phyloP scores from a whole-genome alignment of 495 filamentous ascomycete genomes.

The Penicillium pulvis region DNA sequence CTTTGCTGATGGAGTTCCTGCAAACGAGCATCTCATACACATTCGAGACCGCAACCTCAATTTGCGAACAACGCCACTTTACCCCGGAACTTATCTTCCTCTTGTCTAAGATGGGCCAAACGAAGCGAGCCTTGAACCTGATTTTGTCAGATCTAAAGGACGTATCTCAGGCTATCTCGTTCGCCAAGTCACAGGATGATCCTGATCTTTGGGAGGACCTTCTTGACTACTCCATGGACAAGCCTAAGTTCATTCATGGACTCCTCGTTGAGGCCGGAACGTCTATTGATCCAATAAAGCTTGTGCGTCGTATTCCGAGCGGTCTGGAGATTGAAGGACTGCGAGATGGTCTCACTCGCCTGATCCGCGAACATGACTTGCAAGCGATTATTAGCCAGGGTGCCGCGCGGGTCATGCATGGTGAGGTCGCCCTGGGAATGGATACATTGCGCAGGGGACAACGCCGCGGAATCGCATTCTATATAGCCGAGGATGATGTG shows the following conservation, averaged over 20 bases:
- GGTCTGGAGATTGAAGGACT: constrained; percentile 90
- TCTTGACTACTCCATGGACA: constrained; percentile 93
- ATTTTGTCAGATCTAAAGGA: constrained; percentile 89
- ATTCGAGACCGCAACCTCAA: constrained; percentile 72
- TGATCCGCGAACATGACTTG: constrained; percentile 92
- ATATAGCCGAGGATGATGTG: constrained; percentile 56
- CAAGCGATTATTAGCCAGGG: constrained; percentile 89
- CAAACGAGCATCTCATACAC: constrained; percentile 78
- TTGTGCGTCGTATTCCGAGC: constrained; percentile 88
- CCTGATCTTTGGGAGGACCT: constrained; percentile 92
- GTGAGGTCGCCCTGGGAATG: constrained; percentile 85
- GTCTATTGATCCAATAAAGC: constrained; percentile 82
- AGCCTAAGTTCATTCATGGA: constrained; percentile 89
- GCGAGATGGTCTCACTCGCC: constrained; percentile 75
- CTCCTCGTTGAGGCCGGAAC: constrained; percentile 93
- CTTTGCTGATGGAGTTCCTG: constrained; percentile 83
- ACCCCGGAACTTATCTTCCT: constrained; percentile 91
- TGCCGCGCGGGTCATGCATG: constrained; percentile 80
- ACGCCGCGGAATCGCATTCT: constrained; percentile 83
- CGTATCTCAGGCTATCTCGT: constrained; percentile 87
- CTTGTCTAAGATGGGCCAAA: constrained; percentile 90
- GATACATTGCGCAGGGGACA: constrained; percentile 73
- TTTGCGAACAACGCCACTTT: constrained; percentile 77
- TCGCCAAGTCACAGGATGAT: constrained; percentile 90
- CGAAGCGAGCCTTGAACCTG: constrained; percentile 82